Evolutionary conservation across 2,329 filamentous ascomycete species (phyloP).

Genomic region (Monilinia laxa): DNA sequence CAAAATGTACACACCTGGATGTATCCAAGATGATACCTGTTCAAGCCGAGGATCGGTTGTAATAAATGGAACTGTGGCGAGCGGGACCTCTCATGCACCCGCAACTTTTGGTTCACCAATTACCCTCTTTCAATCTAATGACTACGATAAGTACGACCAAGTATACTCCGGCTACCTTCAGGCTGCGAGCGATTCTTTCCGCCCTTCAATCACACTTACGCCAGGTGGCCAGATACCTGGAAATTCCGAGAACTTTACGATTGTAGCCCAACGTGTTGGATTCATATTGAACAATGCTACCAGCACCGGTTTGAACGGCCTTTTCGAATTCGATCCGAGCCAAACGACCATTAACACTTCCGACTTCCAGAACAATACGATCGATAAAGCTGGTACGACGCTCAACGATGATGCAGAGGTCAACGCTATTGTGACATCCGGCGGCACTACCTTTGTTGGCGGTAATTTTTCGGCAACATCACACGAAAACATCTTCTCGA

Average conservation of each 20-base stretch:
- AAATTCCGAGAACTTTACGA: conserved; percentile 59
- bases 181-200: conserved; percentile 68
- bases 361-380: conserved; percentile 67
- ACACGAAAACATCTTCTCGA: conserved; percentile 73
- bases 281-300: conserved; percentile 73
- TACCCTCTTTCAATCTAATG: conserved; percentile 83
- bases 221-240: conserved; percentile 61
- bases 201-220: conserved; percentile 74
- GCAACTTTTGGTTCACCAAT: conserved; percentile 47
- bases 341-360: conserved; percentile 56
- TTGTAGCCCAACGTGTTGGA: conserved; percentile 87
- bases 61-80: conserved; percentile 70
- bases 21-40: conserved; percentile 76
- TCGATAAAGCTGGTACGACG: conserved; percentile 72
- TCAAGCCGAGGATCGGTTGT: conserved; percentile 74
- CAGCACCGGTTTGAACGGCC: conserved; percentile 73
- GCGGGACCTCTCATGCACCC: conserved; percentile 46
- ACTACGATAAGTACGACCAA: conserved; percentile 94
- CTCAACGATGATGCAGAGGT: conserved; percentile 69
- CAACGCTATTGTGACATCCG: conserved; percentile 63
- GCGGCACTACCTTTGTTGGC: conserved; percentile 69
- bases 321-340: conserved; percentile 83
- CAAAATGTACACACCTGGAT: conserved; percentile 90
- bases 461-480: conserved; percentile 76
- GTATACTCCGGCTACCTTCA: conserved; percentile 87